Evolutionary conservation across 2,329 filamentous ascomycete species (phyloP).

Genomic region (Pseudocercospora fuligena): DNA sequence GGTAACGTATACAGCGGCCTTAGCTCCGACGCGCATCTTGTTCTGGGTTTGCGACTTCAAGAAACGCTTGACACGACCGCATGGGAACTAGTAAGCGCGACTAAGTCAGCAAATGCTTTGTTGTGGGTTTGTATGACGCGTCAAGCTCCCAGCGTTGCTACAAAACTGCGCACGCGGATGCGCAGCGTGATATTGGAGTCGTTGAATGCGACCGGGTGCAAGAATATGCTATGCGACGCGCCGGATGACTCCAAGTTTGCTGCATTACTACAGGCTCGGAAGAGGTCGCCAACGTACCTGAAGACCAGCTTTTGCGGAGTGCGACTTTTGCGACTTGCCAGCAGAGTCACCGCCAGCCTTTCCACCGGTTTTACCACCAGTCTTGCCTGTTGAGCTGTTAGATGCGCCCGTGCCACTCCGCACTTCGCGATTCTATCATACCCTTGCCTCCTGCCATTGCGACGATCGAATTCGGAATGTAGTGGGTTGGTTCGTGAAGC

Average conservation of each 20-base stretch:
- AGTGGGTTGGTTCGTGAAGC: conserved; percentile 11
- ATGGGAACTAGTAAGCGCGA: conserved; percentile 76
- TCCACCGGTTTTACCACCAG: conserved; percentile 86
- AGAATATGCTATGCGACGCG: conserved; percentile 38
- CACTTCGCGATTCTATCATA: conserved; percentile 60
- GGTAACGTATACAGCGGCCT: conserved; percentile 97
- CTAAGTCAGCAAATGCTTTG: conserved; percentile 38
- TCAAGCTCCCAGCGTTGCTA: conserved; percentile 3
- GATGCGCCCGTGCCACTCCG: conserved; percentile 29
- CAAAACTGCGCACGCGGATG: conserved; percentile 2
- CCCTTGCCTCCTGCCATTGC: conserved; percentile 87
- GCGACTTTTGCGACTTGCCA: conserved; percentile 89
- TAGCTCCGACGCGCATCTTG: conserved; percentile 99
- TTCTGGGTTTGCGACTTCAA: conserved; percentile 99
- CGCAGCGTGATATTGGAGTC: conserved; percentile 7
- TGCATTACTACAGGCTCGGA: conserved; percentile 14
- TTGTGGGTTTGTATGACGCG: conserved; percentile 16
- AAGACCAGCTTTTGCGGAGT: conserved; percentile 91
- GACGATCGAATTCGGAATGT: conserved; percentile 16
- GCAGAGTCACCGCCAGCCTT: conserved; percentile 71
- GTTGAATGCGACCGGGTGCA: conserved; percentile 15
- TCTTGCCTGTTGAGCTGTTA: conserved; percentile 53
- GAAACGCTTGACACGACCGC: conserved; percentile 99
- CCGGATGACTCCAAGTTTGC: conserved; percentile 23
- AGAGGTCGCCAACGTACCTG: conserved; percentile 70